A percentile compares a stretch with the other conserved stretches of the same genome.
Evolutionary conservation across 768 basidiomycete species (phyloP).

Genomic region (Gyrodon lividus): DNA sequence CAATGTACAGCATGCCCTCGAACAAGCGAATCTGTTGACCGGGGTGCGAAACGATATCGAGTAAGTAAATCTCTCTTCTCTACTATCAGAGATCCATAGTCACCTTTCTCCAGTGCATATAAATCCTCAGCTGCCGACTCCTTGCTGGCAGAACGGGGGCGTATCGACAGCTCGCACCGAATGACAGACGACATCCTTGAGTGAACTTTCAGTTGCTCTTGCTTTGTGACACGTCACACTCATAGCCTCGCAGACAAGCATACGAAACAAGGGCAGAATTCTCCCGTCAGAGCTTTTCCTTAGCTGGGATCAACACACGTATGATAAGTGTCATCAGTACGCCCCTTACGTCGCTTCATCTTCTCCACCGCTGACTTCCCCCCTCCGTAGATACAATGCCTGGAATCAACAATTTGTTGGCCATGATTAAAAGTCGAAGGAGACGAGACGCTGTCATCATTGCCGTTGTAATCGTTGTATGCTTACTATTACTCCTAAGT

Average conservation of each 20-base stretch:
- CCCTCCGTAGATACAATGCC: constrained; percentile 71
- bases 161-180: constrained; percentile 88
- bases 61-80: constrained; percentile 43
- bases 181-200: constrained; percentile 93
- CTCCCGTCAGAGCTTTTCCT: constrained; percentile 69
- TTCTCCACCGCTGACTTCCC: constrained; percentile 1
- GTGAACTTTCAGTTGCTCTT: constrained; percentile 43
- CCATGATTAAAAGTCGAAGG: constrained; percentile 90
- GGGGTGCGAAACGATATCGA: constrained; percentile 96
- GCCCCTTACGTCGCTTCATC: constrained; percentile 18
- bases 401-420: constrained; percentile 87
- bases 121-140: constrained; percentile 88
- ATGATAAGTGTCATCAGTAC: constrained; percentile 82
- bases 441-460: constrained; percentile 88
- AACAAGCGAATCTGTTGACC: constrained; percentile 82
- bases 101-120: constrained; percentile 63
- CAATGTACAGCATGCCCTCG: constrained; percentile 79
- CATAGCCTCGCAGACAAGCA: constrained; percentile 67
- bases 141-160: constrained; percentile 80
- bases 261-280: constrained; percentile 97
- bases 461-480: constrained; percentile 85
- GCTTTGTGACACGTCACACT: background rate
- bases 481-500: constrained; percentile 60
- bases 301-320: constrained; percentile 78
- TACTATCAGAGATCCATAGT: background rate